Evolutionary conservation across 257 asterid species (phyloP).

Genomic region (Nemophila menziesii): DNA sequence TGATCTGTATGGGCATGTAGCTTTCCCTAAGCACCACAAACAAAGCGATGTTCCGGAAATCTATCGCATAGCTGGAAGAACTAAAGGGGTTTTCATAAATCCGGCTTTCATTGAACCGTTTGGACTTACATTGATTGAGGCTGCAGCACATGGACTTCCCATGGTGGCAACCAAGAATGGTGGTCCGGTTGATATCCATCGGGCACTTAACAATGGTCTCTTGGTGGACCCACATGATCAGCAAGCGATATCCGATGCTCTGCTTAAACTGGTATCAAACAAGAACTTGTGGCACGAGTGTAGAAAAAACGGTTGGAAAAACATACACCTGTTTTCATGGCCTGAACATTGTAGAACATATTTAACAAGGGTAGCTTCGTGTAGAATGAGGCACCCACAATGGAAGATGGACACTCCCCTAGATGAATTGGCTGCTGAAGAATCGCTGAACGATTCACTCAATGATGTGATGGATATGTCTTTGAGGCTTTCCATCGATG

Average conservation of each 20-base stretch:
- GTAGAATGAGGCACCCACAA: slow-evolving; percentile 85
- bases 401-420: slow-evolving; percentile 75
- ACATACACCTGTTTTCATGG: slow-evolving; percentile 81
- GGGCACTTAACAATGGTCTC: slow-evolving; percentile 65
- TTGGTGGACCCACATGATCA: slow-evolving; percentile 81
- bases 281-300: slow-evolving; percentile 75
- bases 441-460: slow-evolving; percentile 70
- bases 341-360: slow-evolving; percentile 83
- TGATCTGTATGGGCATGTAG: slow-evolving; percentile 81
- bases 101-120: slow-evolving; percentile 47
- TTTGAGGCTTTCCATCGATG: slow-evolving; percentile 66
- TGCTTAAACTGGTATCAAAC: slow-evolving; percentile 64
- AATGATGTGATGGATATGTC: slow-evolving; percentile 69
- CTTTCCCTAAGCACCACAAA: slow-evolving; percentile 80
- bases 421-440: slow-evolving; percentile 41
- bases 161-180: slow-evolving; percentile 48
- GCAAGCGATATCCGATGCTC: slow-evolving; percentile 52
- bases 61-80: slow-evolving; percentile 67
- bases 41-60: slow-evolving; percentile 75
- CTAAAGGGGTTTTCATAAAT: slow-evolving; percentile 56
- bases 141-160: slow-evolving; percentile 52
- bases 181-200: slow-evolving; percentile 45
- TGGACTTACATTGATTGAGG: slow-evolving; percentile 49
- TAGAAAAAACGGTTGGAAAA: slow-evolving; percentile 59
- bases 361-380: slow-evolving; percentile 57